Conservation (phyloP, 768 basidiomycete genomes). For the Lactarius evosmus region DNA sequence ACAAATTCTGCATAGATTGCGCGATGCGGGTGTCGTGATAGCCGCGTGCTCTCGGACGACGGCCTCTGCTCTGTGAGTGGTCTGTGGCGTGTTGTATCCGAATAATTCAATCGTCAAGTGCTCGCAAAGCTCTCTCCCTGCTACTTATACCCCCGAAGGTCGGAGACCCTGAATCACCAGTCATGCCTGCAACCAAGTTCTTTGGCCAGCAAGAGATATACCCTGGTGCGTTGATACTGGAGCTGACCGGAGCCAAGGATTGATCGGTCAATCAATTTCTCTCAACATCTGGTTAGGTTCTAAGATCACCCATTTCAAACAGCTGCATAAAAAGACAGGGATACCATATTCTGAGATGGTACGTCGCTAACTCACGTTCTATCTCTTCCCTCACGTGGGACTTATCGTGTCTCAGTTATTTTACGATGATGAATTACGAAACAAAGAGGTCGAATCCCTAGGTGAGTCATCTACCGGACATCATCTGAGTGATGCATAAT, state of each 20-base stretch:
- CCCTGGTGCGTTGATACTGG: constrained; percentile 45
- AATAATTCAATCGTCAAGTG: constrained; percentile 42
- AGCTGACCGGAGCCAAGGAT: neutral
- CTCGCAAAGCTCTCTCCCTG: constrained; percentile 67
- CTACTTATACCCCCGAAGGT: constrained; percentile 48
- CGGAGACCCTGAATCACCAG: constrained; percentile 34
- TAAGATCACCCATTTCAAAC: constrained; percentile 49
- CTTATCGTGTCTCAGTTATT: constrained; percentile 8
- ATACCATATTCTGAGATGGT: constrained; percentile 83
- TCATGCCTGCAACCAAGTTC: constrained; percentile 52
- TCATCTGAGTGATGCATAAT: neutral
- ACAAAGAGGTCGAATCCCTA: constrained; percentile 32
- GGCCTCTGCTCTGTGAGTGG: constrained; percentile 62
- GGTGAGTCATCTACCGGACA: constrained; percentile 37
- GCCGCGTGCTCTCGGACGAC: constrained; percentile 74
- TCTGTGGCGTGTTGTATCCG: neutral
- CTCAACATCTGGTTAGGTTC: constrained; percentile 48
- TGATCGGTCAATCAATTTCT: neutral
- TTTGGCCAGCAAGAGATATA: constrained; percentile 76
- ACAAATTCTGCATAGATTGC: constrained; percentile 60
- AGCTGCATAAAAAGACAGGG: constrained; percentile 58
- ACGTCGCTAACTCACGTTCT: constrained; percentile 12
- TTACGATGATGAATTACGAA: constrained; percentile 18
- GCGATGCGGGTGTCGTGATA: constrained; percentile 47
- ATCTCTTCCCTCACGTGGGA: neutral